Evolutionary conservation across 345 rosid genomes (phyloP), one percentile per base, ranked within the genome.

Genomic region (Eucalyptus lansdowneana): DNA sequence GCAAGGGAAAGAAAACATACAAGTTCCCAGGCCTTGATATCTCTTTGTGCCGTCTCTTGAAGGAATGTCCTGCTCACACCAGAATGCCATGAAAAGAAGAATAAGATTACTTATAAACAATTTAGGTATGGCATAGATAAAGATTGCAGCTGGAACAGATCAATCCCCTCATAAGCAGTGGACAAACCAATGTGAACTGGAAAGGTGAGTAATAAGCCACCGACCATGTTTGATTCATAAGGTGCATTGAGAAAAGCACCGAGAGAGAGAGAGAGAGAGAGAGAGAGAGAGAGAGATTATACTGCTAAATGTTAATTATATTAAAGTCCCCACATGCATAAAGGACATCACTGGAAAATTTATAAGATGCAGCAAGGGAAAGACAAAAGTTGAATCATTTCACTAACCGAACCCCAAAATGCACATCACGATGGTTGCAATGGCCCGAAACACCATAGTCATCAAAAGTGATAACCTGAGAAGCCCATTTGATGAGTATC

Each of bases 361-460:
- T 51, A 25, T 49, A 34, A 37, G 53, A 90, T 40, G 34, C 24
- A 53, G 44, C 65, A 54, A 72, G 47, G 47, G 83, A 37, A 76
- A 76, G 83, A 19, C 47, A 76, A 11, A 19, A 86, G 88, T 51
- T 24, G 15, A 25, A 49, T 37, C 6, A 58, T 89, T 83, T 45
- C 49, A 91, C 97, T 88, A 91, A 97, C 99, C 92, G 80, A 88
- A 94, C 94, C 89, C 97, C 99, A 92, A 90, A 90, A 90, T 95
- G 96, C 88, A 95, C 96, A 92, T 95, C 99, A 14, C 93, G 86
- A 86, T 97, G 99, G 91, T 96, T 97, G 87, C 98, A 95, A 88
- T 97, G 99, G 91, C 98, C 99, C 49, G 98, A 97, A 92, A 97
- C 93, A 47, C 99, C 99, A 91, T 94, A 89, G 69, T 87, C 91